Conservation (phyloP, 768 basidiomycete genomes). For the Trametes cingulata region DNA sequence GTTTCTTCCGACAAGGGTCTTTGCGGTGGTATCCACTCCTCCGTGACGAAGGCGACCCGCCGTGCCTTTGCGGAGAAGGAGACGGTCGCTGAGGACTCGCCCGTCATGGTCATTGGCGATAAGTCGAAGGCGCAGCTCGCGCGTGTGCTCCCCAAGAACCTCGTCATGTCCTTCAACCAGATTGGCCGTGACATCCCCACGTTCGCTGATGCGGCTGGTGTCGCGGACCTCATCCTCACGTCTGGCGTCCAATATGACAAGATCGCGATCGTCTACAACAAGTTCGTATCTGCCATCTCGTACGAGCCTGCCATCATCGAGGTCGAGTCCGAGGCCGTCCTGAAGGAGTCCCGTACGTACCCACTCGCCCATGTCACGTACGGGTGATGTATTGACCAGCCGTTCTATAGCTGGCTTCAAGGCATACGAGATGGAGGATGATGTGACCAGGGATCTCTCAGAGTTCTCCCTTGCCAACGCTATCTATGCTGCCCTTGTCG, state of each 20-base stretch:
- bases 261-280: conserved; percentile 79
- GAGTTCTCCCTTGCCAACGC: conserved; percentile 98
- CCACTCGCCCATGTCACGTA: not conserved
- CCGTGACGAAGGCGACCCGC: conserved; percentile 88
- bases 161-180: conserved; percentile 92
- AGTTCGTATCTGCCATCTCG: conserved; percentile 85
- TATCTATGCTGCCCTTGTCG: conserved; percentile 90
- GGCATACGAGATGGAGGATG: conserved; percentile 97
- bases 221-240: conserved; percentile 90
- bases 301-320: conserved; percentile 80
- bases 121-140: conserved; percentile 93
- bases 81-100: conserved; percentile 58
- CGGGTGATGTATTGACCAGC: not conserved
- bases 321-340: conserved; percentile 77
- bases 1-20: conserved; percentile 99
- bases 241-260: conserved; percentile 86
- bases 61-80: conserved; percentile 59
- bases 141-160: conserved; percentile 61
- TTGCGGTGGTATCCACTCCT: conserved; percentile 99
- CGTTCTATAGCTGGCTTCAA: conserved; percentile 76
- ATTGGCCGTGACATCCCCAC: conserved; percentile 97
- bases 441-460: conserved; percentile 87
- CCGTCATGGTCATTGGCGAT: conserved; percentile 91
- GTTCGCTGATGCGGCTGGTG: conserved; percentile 91
- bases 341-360: conserved; percentile 77